Evolutionary conservation across 371 early-diverging fungal species (phyloP).

Genomic region (Lichtheimia hyalospora): DNA sequence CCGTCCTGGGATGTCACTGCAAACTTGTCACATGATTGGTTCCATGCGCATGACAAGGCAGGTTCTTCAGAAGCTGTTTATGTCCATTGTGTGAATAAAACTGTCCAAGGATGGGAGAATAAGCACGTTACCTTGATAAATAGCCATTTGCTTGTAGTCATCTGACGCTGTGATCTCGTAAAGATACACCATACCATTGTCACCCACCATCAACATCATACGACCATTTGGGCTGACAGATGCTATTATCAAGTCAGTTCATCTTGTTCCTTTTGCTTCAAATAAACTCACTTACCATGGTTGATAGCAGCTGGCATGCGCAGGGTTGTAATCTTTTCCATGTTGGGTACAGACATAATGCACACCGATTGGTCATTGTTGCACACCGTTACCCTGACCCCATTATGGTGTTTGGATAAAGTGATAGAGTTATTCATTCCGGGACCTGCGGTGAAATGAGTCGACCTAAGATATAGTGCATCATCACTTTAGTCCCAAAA

Average conservation of each 20-base stretch:
- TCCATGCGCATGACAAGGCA: constrained; percentile 68
- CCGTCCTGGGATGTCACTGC: constrained; percentile 84
- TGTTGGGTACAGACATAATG: constrained; percentile 67
- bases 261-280: not conserved
- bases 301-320: constrained; percentile 78
- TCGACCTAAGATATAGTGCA: constrained; percentile 9
- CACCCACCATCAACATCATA: constrained; percentile 82
- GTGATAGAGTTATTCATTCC: constrained; percentile 22
- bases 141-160: constrained; percentile 44
- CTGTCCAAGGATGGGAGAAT: not conserved
- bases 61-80: constrained; percentile 31
- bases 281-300: constrained; percentile 44
- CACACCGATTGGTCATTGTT: constrained; percentile 93
- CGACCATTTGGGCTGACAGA: constrained; percentile 83
- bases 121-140: constrained; percentile 12
- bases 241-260: constrained; percentile 30
- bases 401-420: constrained; percentile 10
- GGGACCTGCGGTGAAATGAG: constrained; percentile 14
- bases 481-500: not conserved
- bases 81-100: constrained; percentile 46
- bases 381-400: constrained; percentile 63
- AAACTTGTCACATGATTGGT: constrained; percentile 69
- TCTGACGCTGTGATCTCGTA: constrained; percentile 66
- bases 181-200: constrained; percentile 76
- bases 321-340: constrained; percentile 65